Percentiles rank a stretch among this genome's conserved stretches.
Evolutionary conservation across 2,329 filamentous ascomycete genomes (phyloP).

Genomic region (Pseudogymnoascus pannorum): DNA sequence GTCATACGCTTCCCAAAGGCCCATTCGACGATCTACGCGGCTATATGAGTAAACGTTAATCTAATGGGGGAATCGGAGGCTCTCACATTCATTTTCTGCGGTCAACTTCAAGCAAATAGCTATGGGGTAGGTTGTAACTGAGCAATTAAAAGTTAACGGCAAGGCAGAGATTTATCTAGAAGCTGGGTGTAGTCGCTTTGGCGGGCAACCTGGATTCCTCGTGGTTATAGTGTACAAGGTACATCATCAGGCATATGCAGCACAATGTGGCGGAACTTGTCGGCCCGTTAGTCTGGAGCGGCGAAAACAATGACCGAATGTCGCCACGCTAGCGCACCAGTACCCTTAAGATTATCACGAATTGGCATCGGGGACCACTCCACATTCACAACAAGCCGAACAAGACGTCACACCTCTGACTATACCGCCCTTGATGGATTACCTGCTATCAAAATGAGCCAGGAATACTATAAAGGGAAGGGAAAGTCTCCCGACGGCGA

Average conservation of each 20-base stretch:
- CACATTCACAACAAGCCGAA: constrained; percentile 19
- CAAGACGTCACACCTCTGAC: constrained; percentile 30
- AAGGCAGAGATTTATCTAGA: constrained; percentile 1
- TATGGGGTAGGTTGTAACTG: constrained; percentile 1
- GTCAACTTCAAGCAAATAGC: neutral
- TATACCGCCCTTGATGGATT: constrained; percentile 11
- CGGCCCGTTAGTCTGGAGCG: neutral
- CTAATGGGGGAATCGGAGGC: neutral
- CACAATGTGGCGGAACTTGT: neutral
- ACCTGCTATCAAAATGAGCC: constrained; percentile 44
- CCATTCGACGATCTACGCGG: constrained; percentile 83
- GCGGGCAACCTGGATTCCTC: constrained; percentile 4
- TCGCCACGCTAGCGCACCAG: constrained; percentile 2
- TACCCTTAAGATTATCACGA: constrained; percentile 7
- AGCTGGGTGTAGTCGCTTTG: neutral
- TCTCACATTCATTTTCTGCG: constrained; percentile 1
- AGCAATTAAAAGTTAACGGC: neutral
- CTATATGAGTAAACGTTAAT: neutral
- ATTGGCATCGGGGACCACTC: neutral
- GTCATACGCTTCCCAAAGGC: constrained; percentile 99
- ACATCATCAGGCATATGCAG: constrained; percentile 7
- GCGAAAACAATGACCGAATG: constrained; percentile 6
- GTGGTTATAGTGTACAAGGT: constrained; percentile 2
- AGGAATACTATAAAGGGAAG: constrained; percentile 50
- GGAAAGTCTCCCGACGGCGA: constrained; percentile 28